phyloP scores from a whole-genome alignment of 192 early-diverging fungal genomes.

The Polychytrium aggregatum region DNA sequence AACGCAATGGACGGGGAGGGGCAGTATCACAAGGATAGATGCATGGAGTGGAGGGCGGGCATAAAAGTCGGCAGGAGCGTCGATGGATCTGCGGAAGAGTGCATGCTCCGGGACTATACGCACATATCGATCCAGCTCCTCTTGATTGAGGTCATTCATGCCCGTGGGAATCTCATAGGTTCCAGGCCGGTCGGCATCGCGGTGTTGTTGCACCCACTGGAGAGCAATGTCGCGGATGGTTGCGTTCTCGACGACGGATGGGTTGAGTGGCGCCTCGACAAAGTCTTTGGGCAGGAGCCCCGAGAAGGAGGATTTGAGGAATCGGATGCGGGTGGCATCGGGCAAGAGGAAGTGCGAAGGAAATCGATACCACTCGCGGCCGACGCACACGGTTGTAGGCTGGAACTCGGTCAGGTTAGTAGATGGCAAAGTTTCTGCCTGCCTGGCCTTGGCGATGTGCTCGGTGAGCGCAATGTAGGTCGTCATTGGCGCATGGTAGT shows the following conservation, averaged over 20 bases:
- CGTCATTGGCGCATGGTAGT: too few species aligned
- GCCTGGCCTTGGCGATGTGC: too few species aligned
- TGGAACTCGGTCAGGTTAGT: too few species aligned
- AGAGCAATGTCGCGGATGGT: neutral
- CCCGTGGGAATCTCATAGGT: slow-evolving; percentile 20
- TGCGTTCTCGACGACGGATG: neutral
- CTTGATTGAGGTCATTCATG: slow-evolving; percentile 60
- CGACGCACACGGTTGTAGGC: slow-evolving; percentile 59
- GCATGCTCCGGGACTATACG: slow-evolving; percentile 6
- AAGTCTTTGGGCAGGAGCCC: slow-evolving; percentile 82
- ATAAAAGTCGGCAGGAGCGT: too few species aligned
- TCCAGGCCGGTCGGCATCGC: neutral
- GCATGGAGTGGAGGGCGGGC: too few species aligned
- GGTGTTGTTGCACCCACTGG: slow-evolving; percentile 1
- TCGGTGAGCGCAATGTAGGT: too few species aligned
- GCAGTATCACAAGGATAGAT: neutral
- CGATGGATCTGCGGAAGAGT: too few species aligned
- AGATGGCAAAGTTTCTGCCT: too few species aligned
- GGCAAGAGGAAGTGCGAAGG: slow-evolving; percentile 88
- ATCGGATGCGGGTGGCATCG: slow-evolving; percentile 49
- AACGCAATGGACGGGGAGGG: neutral
- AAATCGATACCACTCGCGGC: slow-evolving; percentile 92
- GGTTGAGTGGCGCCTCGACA: slow-evolving; percentile 20
- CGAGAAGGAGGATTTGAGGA: slow-evolving; percentile 56
- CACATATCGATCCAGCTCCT: slow-evolving; percentile 52